These are phyloP conservation scores for Pseudocercospora cruenta DNA, from an alignment of 2,329 filamentous ascomycete species.

Conservation along the genomic window DNA sequence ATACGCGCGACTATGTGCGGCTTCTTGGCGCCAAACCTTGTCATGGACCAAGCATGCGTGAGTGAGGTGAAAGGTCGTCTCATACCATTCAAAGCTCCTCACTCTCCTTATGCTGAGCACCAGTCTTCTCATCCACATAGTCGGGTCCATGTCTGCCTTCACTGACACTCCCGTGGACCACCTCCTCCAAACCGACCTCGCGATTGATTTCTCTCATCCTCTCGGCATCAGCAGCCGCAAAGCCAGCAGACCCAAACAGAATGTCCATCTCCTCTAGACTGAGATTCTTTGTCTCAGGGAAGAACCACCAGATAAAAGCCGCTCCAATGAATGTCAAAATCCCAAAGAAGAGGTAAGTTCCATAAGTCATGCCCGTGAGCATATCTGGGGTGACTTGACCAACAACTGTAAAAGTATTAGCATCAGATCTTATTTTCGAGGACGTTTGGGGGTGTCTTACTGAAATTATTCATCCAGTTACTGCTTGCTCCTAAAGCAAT, in stretches of 20 bases:
- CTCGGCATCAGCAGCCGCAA: conserved; percentile 67
- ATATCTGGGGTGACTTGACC: conserved; percentile 69
- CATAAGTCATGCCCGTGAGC: conserved; percentile 66
- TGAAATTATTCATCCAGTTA: conserved; percentile 47
- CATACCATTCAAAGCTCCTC: conserved; percentile 5
- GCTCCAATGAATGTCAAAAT: conserved; percentile 66
- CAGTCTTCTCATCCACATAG: conserved; percentile 26
- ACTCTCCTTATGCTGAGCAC: conserved; percentile 18
- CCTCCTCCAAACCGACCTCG: conserved; percentile 64
- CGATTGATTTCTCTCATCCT: conserved; percentile 74
- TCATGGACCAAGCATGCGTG: too few species aligned
- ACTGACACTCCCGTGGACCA: conserved; percentile 29
- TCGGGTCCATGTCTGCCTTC: conserved; percentile 5
- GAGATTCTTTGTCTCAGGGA: conserved; percentile 59
- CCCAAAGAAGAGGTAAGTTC: conserved; percentile 74
- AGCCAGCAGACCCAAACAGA: conserved; percentile 56
- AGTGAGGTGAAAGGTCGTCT: too few species aligned
- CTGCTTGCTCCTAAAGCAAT: conserved; percentile 65
- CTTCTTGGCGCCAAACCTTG: too few species aligned
- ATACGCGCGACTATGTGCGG: too few species aligned
- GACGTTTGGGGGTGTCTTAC: not conserved
- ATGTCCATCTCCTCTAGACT: conserved; percentile 49
- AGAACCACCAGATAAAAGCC: conserved; percentile 56
- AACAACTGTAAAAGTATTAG: conserved; percentile 56
- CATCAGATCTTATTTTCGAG: not conserved